phyloP scores from a whole-genome alignment of 345 rosid genomes.

The Euphorbia pulcherrima region DNA sequence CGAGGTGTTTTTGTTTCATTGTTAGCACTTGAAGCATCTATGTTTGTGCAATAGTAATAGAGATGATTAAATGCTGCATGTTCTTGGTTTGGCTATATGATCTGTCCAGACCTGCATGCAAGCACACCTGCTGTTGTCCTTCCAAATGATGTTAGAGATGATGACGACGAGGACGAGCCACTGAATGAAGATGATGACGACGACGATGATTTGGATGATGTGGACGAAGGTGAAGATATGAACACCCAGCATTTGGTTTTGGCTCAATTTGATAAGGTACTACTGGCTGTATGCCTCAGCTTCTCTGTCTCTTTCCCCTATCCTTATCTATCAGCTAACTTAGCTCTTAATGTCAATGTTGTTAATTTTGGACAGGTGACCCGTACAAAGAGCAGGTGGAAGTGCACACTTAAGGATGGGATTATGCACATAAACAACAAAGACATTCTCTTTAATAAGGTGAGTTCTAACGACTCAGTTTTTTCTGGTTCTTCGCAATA shows the following conservation, averaged over 20 bases:
- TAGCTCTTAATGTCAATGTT: background rate
- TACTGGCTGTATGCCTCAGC: too few species aligned
- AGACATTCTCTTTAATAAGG: conserved; percentile 95
- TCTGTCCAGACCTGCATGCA: conserved; percentile 60
- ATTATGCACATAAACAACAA: conserved; percentile 94
- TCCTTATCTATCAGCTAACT: too few species aligned
- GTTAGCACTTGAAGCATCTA: background rate
- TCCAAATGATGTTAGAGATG: conserved; percentile 53
- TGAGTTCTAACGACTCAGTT: conserved; percentile 17
- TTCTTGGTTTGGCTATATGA: conserved; percentile 14
- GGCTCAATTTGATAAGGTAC: conserved; percentile 98
- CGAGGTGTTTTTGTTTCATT: background rate
- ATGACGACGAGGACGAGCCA: conserved; percentile 76
- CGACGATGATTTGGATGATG: conserved; percentile 80
- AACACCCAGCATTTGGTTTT: conserved; percentile 91
- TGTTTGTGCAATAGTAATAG: background rate
- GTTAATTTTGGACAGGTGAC: conserved; percentile 55
- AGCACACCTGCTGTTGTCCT: conserved; percentile 60
- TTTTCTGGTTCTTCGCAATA: background rate
- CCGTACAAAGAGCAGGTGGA: conserved; percentile 96
- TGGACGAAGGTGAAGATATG: conserved; percentile 82
- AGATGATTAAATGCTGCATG: background rate
- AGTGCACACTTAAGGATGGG: conserved; percentile 91
- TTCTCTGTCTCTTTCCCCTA: background rate
- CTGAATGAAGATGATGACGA: conserved; percentile 92